Evolutionary conservation across 306 rosid species (phyloP).

Genomic region (Acacia acuminata): DNA sequence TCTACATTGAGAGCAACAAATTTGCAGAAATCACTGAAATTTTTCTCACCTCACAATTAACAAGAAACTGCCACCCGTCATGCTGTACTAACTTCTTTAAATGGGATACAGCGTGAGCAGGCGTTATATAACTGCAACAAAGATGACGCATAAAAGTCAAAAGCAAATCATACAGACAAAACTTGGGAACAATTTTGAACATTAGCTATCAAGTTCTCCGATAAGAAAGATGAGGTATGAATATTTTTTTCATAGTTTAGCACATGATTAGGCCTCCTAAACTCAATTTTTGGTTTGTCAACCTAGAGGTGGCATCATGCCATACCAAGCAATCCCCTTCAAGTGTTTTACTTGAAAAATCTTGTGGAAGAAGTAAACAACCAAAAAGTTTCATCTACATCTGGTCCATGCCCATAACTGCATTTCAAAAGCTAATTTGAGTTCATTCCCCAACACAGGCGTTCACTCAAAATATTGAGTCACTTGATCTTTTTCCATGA

Average conservation of each 20-base stretch:
- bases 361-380: neutral
- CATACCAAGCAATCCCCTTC: neutral
- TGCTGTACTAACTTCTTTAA: constrained; percentile 48
- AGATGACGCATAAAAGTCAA: neutral
- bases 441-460: neutral
- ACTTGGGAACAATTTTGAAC: neutral
- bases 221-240: too few species aligned
- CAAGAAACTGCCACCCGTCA: constrained; percentile 61
- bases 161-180: neutral
- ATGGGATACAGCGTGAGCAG: constrained; percentile 68
- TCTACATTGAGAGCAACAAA: neutral
- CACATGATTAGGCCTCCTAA: neutral
- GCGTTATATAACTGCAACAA: constrained; percentile 57
- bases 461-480: neutral
- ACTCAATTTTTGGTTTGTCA: neutral
- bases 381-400: neutral
- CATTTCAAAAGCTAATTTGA: neutral
- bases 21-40: neutral
- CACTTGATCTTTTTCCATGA: neutral
- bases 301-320: neutral
- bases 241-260: neutral
- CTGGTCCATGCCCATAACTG: neutral
- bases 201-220: neutral
- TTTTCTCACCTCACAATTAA: constrained; percentile 52
- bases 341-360: neutral